phyloP scores from a whole-genome alignment of 345 rosid species.

The Boechera retrofracta region DNA sequence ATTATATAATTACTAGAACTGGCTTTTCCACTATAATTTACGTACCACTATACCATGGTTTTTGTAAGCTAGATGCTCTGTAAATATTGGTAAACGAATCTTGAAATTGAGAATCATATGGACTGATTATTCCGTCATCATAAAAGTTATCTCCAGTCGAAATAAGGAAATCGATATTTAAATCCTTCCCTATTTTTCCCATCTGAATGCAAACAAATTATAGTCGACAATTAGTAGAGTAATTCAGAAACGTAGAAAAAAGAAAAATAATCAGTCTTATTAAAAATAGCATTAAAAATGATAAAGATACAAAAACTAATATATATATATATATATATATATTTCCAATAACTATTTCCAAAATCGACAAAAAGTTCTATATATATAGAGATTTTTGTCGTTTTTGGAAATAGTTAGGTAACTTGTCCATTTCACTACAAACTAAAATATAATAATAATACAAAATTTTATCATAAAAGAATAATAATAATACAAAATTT shows the following conservation, averaged over 20 bases:
- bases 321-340: too few species aligned
- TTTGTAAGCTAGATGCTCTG: conserved; percentile 52
- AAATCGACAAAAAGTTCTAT: too few species aligned
- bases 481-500: neutral
- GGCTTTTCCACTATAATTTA: neutral
- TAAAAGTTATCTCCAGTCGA: conserved; percentile 66
- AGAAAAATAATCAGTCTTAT: too few species aligned
- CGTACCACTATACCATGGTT: conserved; percentile 59
- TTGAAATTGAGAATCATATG: conserved; percentile 50
- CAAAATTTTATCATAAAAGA: too few species aligned
- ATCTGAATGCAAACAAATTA: conserved; percentile 39
- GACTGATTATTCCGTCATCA: conserved; percentile 51
- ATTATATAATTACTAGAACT: neutral
- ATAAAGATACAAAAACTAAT: neutral
- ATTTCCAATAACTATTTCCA: too few species aligned
- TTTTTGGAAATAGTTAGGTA: neutral
- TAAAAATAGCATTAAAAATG: neutral
- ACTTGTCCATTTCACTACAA: neutral
- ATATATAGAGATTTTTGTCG: neutral
- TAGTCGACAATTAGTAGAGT: neutral
- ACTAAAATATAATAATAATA: neutral
- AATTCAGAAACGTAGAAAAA: too few species aligned
- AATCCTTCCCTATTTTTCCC: conserved; percentile 50
- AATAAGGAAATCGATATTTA: conserved; percentile 52
- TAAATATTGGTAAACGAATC: conserved; percentile 53